These are phyloP conservation scores for Ascochyta fabae DNA, from an alignment of 2,329 filamentous ascomycete genomes.

Conservation along the genomic window DNA sequence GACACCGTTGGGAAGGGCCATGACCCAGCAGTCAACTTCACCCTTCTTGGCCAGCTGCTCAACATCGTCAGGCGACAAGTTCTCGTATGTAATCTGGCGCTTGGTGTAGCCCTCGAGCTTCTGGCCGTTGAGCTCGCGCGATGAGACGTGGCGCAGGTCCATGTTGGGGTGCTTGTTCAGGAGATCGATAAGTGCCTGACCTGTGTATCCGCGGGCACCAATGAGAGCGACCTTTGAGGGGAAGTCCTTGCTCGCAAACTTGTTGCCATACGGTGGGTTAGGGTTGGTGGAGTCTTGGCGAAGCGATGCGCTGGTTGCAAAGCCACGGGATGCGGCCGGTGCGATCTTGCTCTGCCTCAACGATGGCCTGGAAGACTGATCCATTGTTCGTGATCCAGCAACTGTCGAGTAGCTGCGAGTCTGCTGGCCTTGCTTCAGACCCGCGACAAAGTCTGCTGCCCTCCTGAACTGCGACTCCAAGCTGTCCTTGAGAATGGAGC, in stretches of 20 bases:
- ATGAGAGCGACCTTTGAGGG: conserved; percentile 85
- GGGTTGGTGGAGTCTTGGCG: conserved; percentile 70
- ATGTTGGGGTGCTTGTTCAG: conserved; percentile 88
- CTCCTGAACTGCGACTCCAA: conserved; percentile 83
- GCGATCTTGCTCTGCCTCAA: conserved; percentile 36
- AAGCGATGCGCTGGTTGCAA: conserved; percentile 59
- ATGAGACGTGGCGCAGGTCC: conserved; percentile 90
- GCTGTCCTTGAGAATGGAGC: conserved; percentile 88
- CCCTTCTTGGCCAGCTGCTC: conserved; percentile 81
- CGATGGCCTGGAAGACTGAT: conserved; percentile 35
- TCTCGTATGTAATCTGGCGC: conserved; percentile 90
- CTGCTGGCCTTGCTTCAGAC: conserved; percentile 66
- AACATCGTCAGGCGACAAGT: conserved; percentile 84
- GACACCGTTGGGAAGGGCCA: conserved; percentile 94
- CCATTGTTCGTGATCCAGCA: conserved; percentile 47
- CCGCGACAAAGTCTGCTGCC: conserved; percentile 73
- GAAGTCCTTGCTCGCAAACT: conserved; percentile 82
- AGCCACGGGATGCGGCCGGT: conserved; percentile 55
- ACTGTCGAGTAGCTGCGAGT: conserved; percentile 68
- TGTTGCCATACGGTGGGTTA: conserved; percentile 86
- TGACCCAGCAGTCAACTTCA: conserved; percentile 94
- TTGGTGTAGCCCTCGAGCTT: conserved; percentile 90
- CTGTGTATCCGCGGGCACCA: conserved; percentile 91
- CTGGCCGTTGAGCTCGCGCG: conserved; percentile 87
- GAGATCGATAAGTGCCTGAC: conserved; percentile 85